Percentiles rank a stretch among this genome's conserved stretches.
Evolutionary conservation across 768 basidiomycete genomes (phyloP).

Genomic region (Plicaturopsis crispa): DNA sequence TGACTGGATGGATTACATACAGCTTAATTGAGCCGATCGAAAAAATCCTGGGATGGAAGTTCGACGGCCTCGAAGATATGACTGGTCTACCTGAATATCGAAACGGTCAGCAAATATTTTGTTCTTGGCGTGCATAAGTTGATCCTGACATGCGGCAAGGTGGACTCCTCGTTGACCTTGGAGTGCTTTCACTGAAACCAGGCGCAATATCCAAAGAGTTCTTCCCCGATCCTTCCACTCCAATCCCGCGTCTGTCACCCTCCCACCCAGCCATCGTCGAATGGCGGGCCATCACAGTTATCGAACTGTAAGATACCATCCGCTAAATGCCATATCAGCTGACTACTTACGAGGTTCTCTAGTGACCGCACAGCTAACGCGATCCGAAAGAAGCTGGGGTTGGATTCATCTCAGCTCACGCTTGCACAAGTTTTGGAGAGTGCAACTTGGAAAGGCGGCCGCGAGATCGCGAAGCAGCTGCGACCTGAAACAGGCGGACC

Average conservation of each 20-base stretch:
- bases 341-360: constrained; percentile 5
- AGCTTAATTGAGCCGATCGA: constrained; percentile 82
- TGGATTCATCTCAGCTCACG: constrained; percentile 46
- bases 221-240: constrained; percentile 35
- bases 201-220: constrained; percentile 35
- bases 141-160: constrained; percentile 35
- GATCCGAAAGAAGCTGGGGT: constrained; percentile 52
- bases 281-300: constrained; percentile 94
- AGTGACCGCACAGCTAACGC: constrained; percentile 76
- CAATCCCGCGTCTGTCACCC: constrained; percentile 58
- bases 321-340: constrained; percentile 1
- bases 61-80: constrained; percentile 79
- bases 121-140: constrained; percentile 2
- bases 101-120: constrained; percentile 48
- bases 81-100: constrained; percentile 95
- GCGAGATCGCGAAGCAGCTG: constrained; percentile 81
- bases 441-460: constrained; percentile 95
- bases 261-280: constrained; percentile 91
- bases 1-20: constrained; percentile 92
- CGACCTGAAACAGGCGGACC: constrained; percentile 73
- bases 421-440: constrained; percentile 89
- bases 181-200: constrained; percentile 64
- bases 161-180: constrained; percentile 81
- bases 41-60: constrained; percentile 66
- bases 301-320: constrained; percentile 61